Evolutionary conservation across 2,329 filamentous ascomycete species (phyloP).

Genomic region (Hymenoscyphus fructigenus): DNA sequence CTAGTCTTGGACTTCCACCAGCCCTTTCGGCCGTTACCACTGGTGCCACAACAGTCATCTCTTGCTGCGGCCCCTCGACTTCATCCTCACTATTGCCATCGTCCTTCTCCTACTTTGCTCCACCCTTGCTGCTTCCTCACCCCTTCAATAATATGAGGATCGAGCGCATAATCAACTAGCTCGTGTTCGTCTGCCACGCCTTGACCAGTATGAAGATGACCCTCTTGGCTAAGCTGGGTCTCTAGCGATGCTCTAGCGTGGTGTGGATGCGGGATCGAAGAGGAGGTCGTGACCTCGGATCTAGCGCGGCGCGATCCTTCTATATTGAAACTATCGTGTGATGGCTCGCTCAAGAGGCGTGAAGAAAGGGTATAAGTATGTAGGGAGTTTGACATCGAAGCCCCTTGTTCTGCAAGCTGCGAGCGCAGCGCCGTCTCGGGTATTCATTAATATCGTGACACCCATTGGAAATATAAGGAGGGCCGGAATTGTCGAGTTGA

Average conservation of each 20-base stretch:
- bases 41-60: neutral
- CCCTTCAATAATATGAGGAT: neutral
- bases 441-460: neutral
- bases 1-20: neutral
- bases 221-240: no score
- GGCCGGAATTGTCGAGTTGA: constrained; percentile 23
- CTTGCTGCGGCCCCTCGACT: neutral
- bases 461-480: constrained; percentile 7
- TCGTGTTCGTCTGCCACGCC: neutral
- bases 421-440: neutral
- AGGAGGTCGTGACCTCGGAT: neutral
- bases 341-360: neutral
- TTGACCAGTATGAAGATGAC: no score
- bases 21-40: neutral
- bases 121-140: neutral
- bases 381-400: neutral
- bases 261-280: neutral
- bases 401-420: neutral
- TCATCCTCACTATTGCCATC: neutral
- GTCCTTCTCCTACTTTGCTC: neutral
- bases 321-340: neutral
- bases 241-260: no score
- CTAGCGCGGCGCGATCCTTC: no score
- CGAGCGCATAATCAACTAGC: neutral
- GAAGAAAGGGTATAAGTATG: neutral